A percentile compares a stretch with the other conserved stretches of the same genome.
Conservation (phyloP, 179 eudicot genomes). For the Drosera spatulata region DNA sequence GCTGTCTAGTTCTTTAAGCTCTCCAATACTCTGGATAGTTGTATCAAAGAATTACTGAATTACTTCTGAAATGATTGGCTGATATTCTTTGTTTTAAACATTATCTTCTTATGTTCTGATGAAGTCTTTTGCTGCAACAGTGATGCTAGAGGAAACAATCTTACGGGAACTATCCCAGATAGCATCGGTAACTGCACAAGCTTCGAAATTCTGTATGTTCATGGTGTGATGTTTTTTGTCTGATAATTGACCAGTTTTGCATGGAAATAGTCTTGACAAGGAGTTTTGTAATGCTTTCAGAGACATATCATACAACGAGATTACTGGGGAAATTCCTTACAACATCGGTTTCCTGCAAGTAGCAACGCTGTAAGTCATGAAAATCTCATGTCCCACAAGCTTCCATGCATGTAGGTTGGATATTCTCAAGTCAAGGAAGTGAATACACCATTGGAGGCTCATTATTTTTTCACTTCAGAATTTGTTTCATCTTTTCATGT, state of each 20-base stretch:
- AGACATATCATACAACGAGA: constrained; percentile 58
- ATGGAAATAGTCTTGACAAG: no score
- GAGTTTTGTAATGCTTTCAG: constrained; percentile 14
- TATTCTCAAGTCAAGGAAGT: no score
- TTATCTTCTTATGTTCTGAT: not conserved
- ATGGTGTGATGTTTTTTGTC: not conserved
- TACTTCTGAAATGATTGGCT: no score
- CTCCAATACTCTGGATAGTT: no score
- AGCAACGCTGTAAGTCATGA: constrained; percentile 12
- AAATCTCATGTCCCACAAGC: constrained; percentile 28
- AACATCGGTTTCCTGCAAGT: constrained; percentile 61
- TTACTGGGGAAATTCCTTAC: constrained; percentile 58
- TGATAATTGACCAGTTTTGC: no score
- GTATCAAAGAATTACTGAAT: no score
- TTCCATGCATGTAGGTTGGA: no score
- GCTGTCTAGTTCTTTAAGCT: no score
- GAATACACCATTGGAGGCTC: no score
- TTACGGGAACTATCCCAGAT: constrained; percentile 50
- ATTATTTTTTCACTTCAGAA: no score
- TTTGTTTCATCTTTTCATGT: no score
- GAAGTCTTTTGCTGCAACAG: constrained; percentile 13
- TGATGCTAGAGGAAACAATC: constrained; percentile 50
- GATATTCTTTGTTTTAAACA: no score
- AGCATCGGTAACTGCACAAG: constrained; percentile 67
- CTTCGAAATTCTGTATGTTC: constrained; percentile 54